Evolutionary conservation across 2,329 filamentous ascomycete genomes (phyloP), one percentile per base, ranked within the genome.

Genomic region (Pestalotiopsis fici): DNA sequence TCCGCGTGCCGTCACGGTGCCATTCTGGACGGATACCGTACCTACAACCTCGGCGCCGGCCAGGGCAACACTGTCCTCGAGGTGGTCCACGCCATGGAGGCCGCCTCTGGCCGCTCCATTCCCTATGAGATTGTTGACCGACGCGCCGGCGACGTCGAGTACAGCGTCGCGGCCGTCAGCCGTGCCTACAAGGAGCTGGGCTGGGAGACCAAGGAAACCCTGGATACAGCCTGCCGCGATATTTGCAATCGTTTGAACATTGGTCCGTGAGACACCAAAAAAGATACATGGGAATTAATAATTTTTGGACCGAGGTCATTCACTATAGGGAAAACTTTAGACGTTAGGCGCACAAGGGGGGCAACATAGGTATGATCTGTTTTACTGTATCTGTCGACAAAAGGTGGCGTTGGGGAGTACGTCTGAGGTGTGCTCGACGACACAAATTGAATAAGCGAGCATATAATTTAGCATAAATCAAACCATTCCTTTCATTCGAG

Each of bases 1-100:
- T 67, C 74, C 18, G 73, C 81, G 31, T 75, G 78, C 39, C 75
- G 74, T 28, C 73, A 76, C 21, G 77, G 77, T 9, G 74, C 74
- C 55, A 15, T n/a, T 25, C 21, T 12, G 6, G 13, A 31, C 31
- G 59, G 59, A 27, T 61, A 61, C 23, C 59, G 59, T 13, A 61
- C 59, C 28, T 61, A 37, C 35, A 61, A 61, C 68, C 75, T 85
- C 4, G 83, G 83, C 3, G 82, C 79, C 6, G 83, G 83, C n/a
- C 79, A 74, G 37, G 83, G 82, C 4, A 80, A 81, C 9, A 83
- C 82, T 0, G 83, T 85, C 2, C 73, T 79, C 15, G 82, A 85
- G 65, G 81, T 83, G 5, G 78, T 85, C 23, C 70, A 70, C 47
- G 80, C 78, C 35, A 78, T 82, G 68, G 78, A 83, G 67, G 69